phyloP scores from a whole-genome alignment of 768 basidiomycete species.

The Trametes cubensis region DNA sequence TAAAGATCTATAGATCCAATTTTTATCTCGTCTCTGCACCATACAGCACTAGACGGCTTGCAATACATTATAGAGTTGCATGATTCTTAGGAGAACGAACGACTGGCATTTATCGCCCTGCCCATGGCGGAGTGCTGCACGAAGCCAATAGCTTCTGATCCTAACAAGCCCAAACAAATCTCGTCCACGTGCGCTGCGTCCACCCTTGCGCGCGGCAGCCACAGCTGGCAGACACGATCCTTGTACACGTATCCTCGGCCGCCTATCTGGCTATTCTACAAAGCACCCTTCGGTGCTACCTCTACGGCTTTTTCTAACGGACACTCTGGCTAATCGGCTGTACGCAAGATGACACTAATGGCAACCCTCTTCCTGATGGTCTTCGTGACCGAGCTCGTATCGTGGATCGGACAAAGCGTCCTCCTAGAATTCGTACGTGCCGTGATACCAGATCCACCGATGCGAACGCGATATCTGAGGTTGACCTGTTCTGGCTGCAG shows the following conservation, averaged over 20 bases:
- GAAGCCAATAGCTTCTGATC: slow-evolving; percentile 29
- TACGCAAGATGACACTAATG: slow-evolving; percentile 69
- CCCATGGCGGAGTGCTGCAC: background rate
- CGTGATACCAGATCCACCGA: slow-evolving; percentile 4
- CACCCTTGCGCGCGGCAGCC: slow-evolving; percentile 12
- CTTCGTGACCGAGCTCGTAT: slow-evolving; percentile 79
- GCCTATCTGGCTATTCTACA: slow-evolving; percentile 3
- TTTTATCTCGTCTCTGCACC: too few relatives aligned
- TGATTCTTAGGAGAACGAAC: too few relatives aligned
- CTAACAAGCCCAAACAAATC: slow-evolving; percentile 36
- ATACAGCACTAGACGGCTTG: too few relatives aligned
- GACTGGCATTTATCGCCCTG: background rate
- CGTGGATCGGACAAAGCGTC: slow-evolving; percentile 88
- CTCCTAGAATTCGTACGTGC: slow-evolving; percentile 75
- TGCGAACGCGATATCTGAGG: too few relatives aligned
- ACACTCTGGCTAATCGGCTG: background rate
- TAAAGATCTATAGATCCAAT: too few relatives aligned
- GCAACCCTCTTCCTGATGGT: slow-evolving; percentile 81
- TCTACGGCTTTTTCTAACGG: background rate
- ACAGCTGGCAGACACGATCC: slow-evolving; percentile 8
- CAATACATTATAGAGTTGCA: too few relatives aligned
- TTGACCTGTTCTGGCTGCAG: too few relatives aligned
- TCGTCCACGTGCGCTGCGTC: slow-evolving; percentile 18
- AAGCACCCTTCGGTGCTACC: slow-evolving; percentile 7
- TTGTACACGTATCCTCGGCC: slow-evolving; percentile 22